Conservation (phyloP, 495 filamentous ascomycete species). For the Delitschia confertaspora region DNA sequence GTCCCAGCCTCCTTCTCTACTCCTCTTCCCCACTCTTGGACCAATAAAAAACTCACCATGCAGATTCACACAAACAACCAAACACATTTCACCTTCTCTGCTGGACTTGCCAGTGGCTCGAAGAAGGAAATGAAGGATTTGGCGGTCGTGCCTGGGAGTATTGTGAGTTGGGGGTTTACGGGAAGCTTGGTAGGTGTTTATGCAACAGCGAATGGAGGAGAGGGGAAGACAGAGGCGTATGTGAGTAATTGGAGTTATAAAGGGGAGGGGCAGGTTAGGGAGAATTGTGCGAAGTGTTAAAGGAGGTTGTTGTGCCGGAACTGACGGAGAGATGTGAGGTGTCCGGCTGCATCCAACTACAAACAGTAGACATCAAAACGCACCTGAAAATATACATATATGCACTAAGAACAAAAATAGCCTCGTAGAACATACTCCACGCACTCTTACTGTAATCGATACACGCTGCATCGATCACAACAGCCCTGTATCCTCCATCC, state of each 20-base stretch:
- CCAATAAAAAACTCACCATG: constrained; percentile 30
- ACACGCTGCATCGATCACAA: too few relatives aligned
- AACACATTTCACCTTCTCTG: constrained; percentile 41
- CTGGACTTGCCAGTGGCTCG: constrained; percentile 32
- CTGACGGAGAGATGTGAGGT: too few relatives aligned
- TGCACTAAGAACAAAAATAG: too few relatives aligned
- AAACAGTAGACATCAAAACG: too few relatives aligned
- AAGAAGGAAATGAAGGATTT: constrained; percentile 32
- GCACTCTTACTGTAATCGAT: too few relatives aligned
- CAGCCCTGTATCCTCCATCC: too few relatives aligned
- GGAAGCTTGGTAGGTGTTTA: constrained; percentile 44
- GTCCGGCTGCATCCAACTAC: too few relatives aligned
- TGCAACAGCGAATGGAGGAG: constrained; percentile 44
- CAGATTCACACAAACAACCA: constrained; percentile 41
- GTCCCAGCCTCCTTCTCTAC: constrained; percentile 31
- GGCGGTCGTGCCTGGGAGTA: constrained; percentile 35
- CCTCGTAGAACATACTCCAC: too few relatives aligned
- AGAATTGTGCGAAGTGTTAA: background rate
- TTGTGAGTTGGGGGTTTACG: constrained; percentile 45
- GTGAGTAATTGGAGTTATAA: constrained; percentile 42
- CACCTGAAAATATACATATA: too few relatives aligned
- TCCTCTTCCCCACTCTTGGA: constrained; percentile 38
- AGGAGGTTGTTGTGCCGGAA: too few relatives aligned
- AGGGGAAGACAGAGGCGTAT: constrained; percentile 38
- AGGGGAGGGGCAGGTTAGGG: constrained; percentile 36